Evolutionary conservation across 495 filamentous ascomycete genomes (phyloP).

Genomic region (Penicillium manginii): DNA sequence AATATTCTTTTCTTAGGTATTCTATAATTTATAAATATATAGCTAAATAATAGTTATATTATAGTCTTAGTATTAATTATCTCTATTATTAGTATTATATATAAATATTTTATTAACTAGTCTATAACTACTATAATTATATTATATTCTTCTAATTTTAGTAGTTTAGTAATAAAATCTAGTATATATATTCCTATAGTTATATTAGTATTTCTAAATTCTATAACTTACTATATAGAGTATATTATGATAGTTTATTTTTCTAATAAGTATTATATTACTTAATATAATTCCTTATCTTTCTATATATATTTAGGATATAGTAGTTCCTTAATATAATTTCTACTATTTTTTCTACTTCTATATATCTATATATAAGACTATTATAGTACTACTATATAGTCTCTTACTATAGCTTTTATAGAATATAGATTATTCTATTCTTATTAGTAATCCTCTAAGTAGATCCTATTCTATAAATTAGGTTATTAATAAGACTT

Average conservation of each 20-base stretch:
- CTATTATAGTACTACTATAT: conserved; percentile 14
- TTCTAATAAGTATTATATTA: conserved; percentile 7
- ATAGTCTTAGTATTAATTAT: not conserved
- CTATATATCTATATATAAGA: conserved; percentile 4
- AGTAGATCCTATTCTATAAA: not conserved
- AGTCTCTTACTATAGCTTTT: conserved; percentile 3
- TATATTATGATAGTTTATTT: conserved; percentile 9
- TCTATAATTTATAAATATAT: no score
- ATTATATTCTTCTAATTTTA: conserved; percentile 6
- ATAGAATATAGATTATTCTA: conserved; percentile 12
- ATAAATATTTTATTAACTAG: not conserved
- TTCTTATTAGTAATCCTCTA: no score
- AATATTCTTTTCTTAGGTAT: no score
- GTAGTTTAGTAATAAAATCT: conserved; percentile 25
- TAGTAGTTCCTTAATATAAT: conserved; percentile 13
- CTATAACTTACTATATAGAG: conserved; percentile 17
- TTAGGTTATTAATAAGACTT: not conserved
- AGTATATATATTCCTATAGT: conserved; percentile 22
- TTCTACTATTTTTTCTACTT: conserved; percentile 12
- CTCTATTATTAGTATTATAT: not conserved
- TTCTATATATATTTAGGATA: conserved; percentile 5
- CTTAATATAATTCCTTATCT: conserved; percentile 20
- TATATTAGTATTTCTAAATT: conserved; percentile 4
- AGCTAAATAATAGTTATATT: not conserved
- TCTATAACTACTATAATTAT: conserved; percentile 9